Percentiles rank a stretch among this genome's conserved stretches.
Evolutionary conservation across 148 eudicot genomes (phyloP).

Genomic region (Simmondsia chinensis): DNA sequence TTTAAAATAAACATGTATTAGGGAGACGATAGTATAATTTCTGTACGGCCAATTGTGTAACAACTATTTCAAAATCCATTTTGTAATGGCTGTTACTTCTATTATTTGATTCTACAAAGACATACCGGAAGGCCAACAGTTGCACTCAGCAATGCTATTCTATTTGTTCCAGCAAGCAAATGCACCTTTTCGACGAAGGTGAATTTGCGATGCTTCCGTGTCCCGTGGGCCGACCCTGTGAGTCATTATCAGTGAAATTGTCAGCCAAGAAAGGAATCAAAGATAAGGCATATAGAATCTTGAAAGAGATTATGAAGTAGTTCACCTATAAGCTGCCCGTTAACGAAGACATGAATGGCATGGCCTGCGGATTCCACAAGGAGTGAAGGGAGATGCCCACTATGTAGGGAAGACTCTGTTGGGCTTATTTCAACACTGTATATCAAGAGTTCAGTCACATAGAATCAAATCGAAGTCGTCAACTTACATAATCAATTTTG

Average conservation of each 20-base stretch:
- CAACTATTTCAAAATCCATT: no score
- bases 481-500: neutral
- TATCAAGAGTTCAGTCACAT: constrained; percentile 1
- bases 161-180: constrained; percentile 57
- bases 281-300: neutral
- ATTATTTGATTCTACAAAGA: no score
- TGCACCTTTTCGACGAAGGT: constrained; percentile 42
- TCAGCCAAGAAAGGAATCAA: constrained; percentile 5
- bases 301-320: neutral
- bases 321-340: constrained; percentile 76
- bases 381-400: constrained; percentile 72
- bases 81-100: no score
- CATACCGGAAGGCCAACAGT: constrained; percentile 91
- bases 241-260: neutral
- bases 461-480: neutral
- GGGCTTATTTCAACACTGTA: constrained; percentile 69
- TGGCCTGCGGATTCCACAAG: constrained; percentile 70
- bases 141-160: constrained; percentile 68
- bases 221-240: constrained; percentile 76
- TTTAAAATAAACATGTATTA: no score
- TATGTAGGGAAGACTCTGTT: constrained; percentile 63
- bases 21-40: no score
- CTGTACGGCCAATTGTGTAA: no score
- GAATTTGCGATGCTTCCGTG: constrained; percentile 51
- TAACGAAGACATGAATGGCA: constrained; percentile 78